Evolutionary conservation across 768 basidiomycete species (phyloP), one percentile per base, ranked within the genome.

Genomic region (Paxillus involutus): DNA sequence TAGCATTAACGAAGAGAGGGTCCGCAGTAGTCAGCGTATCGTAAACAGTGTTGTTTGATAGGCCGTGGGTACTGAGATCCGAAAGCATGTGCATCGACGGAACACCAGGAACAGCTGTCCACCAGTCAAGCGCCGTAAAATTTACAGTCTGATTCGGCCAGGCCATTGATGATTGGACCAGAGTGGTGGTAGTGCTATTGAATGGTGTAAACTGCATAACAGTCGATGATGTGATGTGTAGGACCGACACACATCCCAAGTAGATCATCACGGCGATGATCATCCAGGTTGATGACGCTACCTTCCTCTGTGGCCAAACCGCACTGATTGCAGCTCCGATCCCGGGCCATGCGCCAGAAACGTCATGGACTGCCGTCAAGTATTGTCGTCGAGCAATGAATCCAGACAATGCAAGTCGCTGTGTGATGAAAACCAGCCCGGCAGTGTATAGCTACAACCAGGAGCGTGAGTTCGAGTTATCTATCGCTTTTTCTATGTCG

Each of bases 141-240:
- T 44, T 14, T 32, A 44, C n/a, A 0, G 10, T 32, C 49, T 30
- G 33, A n/a, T 52, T 61, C 33, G 62, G 62, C 59, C 48, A 62
- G 26, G 33, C 2, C n/a, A n/a, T n/a, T n/a, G n/a, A n/a, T n/a
- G n/a, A n/a, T n/a, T n/a, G n/a, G n/a, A n/a, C n/a, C n/a, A 0
- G 0, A 1, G 42, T 37, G 10, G 3, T 35, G 3, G 49, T 44
- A 3, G 50, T 47, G 3, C 36, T 47, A 17, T 63, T 54, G 40
- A 60, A 57, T 2, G 55, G 33, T 39, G 43, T 52, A 0, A 68
- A 53, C 24, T 63, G 47, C 51, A 68, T 59, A 29, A 68, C 51
- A 3, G 66, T 44, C 0, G 66, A 49, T 2, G 66, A 61, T 2
- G 60, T 19, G 42, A 59, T 58, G 5, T 67, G 66, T 10, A 67